Evolutionary conservation across 1,284 basidiomycete species (phyloP).

Genomic region (Porodaedalea pini): DNA sequence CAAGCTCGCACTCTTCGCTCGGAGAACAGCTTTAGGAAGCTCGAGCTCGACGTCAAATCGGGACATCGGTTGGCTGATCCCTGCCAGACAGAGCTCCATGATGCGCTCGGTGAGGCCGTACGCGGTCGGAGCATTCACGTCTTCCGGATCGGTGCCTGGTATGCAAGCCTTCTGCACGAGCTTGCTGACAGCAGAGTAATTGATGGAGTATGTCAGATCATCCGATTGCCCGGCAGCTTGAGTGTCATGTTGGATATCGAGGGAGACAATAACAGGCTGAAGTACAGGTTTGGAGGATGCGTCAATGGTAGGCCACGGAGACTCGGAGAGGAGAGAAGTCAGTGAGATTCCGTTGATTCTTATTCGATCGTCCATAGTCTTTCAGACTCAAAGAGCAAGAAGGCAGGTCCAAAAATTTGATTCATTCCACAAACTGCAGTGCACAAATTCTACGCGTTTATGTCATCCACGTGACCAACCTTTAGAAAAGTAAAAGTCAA

Average conservation of each 20-base stretch:
- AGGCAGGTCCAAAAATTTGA: not conserved
- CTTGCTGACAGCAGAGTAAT: constrained; percentile 51
- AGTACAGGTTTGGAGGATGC: constrained; percentile 30
- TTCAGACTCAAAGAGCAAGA: not conserved
- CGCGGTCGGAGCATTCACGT: not conserved
- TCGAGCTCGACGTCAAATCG: constrained; percentile 13
- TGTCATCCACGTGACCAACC: no score
- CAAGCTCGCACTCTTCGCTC: constrained; percentile 47
- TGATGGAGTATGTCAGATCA: constrained; percentile 54
- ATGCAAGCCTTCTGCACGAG: constrained; percentile 27
- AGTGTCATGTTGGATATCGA: constrained; percentile 55
- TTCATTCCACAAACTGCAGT: not conserved
- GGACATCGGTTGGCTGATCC: not conserved
- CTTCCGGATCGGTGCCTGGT: not conserved
- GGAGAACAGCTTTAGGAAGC: constrained; percentile 46
- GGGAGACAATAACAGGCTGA: constrained; percentile 58
- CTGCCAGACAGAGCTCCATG: constrained; percentile 1
- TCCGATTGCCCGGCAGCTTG: constrained; percentile 50
- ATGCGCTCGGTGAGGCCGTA: constrained; percentile 14
- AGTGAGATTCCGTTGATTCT: constrained; percentile 12
- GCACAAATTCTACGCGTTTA: no score
- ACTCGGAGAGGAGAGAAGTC: constrained; percentile 4
- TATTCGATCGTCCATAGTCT: constrained; percentile 14
- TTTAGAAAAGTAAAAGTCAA: no score
- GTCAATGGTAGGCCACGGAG: constrained; percentile 42